A percentile compares a stretch with the other conserved stretches of the same genome.
Evolutionary conservation across 1,284 basidiomycete genomes (phyloP).

Genomic region (Rhodotorula sp.): DNA sequence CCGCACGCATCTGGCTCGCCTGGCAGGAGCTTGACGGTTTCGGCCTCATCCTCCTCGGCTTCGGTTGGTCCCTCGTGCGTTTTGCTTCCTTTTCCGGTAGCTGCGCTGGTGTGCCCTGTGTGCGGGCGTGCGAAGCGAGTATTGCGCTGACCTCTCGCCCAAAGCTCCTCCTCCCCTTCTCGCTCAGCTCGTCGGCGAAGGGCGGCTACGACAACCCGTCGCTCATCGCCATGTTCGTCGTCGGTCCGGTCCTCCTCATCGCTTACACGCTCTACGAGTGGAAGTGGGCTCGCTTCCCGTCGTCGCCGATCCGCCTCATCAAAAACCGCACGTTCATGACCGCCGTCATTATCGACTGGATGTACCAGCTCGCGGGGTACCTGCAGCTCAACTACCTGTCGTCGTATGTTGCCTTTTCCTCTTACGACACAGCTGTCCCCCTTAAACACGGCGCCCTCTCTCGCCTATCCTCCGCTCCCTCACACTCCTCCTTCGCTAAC

Average conservation of each 20-base stretch:
- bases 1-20: slow-evolving; percentile 8
- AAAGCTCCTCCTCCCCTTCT: slow-evolving; percentile 40
- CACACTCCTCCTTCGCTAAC: slow-evolving; percentile 11
- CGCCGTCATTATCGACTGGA: slow-evolving; percentile 28
- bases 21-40: slow-evolving; percentile 36
- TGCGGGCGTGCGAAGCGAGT: too few relatives aligned
- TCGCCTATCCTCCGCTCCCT: too few relatives aligned
- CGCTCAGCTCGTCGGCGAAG: slow-evolving; percentile 31
- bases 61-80: slow-evolving; percentile 31
- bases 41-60: slow-evolving; percentile 42
- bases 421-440: too few relatives aligned
- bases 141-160: not conserved
- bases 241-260: slow-evolving; percentile 32
- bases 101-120: too few relatives aligned
- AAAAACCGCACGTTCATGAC: slow-evolving; percentile 28
- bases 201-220: slow-evolving; percentile 36
- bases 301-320: slow-evolving; percentile 23
- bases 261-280: slow-evolving; percentile 30
- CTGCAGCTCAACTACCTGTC: slow-evolving; percentile 30
- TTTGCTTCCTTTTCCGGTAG: not conserved
- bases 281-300: slow-evolving; percentile 30
- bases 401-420: slow-evolving; percentile 5
- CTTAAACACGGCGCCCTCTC: too few relatives aligned
- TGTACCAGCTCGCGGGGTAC: slow-evolving; percentile 33
- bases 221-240: slow-evolving; percentile 40